Conservation (phyloP, 345 rosid genomes). For the Brassica nigra region DNA sequence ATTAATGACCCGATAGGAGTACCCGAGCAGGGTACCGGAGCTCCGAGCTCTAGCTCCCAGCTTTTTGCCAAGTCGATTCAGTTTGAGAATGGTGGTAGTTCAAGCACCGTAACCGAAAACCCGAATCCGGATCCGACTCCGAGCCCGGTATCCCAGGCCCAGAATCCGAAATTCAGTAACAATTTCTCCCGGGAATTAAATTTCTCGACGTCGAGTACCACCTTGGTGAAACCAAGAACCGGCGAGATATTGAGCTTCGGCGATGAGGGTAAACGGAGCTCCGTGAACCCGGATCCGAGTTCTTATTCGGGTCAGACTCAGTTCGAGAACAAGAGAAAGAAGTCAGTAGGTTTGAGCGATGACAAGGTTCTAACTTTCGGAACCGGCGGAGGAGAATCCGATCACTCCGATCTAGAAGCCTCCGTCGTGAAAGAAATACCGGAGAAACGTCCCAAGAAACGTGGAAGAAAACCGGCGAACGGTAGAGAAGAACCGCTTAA, state of each 20-base stretch:
- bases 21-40: constrained; percentile 25
- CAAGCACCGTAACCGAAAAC: constrained; percentile 46
- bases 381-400: constrained; percentile 64
- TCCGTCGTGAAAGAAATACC: constrained; percentile 80
- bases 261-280: constrained; percentile 62
- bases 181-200: constrained; percentile 60
- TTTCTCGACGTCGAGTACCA: constrained; percentile 65
- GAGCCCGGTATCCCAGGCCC: constrained; percentile 39
- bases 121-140: constrained; percentile 41
- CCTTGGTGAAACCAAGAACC: constrained; percentile 64
- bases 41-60: constrained; percentile 44
- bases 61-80: constrained; percentile 46
- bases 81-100: constrained; percentile 40
- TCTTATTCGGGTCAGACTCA: constrained; percentile 56
- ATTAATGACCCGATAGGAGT: constrained; percentile 59
- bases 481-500: background rate
- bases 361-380: constrained; percentile 73
- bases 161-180: constrained; percentile 35
- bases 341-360: constrained; percentile 48
- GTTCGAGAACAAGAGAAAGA: constrained; percentile 67
- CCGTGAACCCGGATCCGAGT: constrained; percentile 38
- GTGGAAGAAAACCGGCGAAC: constrained; percentile 26
- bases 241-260: constrained; percentile 81
- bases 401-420: constrained; percentile 92
- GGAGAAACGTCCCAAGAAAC: constrained; percentile 85